These are phyloP conservation scores for Pythium phragmitis DNA, from an alignment of 352 stramenopile genomes.

Conservation along the genomic window DNA sequence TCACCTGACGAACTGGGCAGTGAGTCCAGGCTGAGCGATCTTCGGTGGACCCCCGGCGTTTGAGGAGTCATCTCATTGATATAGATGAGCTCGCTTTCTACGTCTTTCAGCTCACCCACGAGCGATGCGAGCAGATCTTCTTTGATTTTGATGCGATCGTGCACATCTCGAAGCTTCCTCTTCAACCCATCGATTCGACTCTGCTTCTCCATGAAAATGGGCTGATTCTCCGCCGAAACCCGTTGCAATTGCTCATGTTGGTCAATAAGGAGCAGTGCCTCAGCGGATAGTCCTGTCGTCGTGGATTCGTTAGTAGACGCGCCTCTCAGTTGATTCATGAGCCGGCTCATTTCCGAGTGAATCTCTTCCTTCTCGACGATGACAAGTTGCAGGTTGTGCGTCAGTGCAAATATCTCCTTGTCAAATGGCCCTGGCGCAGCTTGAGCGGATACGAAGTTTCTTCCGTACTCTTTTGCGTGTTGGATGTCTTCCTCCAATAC, in stretches of 20 bases:
- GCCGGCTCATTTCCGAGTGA: conserved; percentile 62
- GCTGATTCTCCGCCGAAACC: conserved; percentile 10
- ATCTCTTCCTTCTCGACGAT: conserved; percentile 81
- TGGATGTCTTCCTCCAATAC: conserved; percentile 53
- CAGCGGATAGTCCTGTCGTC: conserved; percentile 13
- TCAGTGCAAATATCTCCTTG: conserved; percentile 78
- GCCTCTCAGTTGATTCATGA: conserved; percentile 40
- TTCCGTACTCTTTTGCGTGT: conserved; percentile 21
- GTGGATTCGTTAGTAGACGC: background rate
- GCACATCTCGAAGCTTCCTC: conserved; percentile 42
- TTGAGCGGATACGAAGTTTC: conserved; percentile 19
- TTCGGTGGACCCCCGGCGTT: conserved; percentile 6
- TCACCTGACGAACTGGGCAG: conserved; percentile 5
- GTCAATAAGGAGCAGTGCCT: conserved; percentile 18
- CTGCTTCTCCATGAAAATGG: conserved; percentile 37
- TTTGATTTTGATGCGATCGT: conserved; percentile 52
- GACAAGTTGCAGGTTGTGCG: conserved; percentile 68
- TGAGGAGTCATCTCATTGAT: conserved; percentile 37
- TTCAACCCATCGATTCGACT: conserved; percentile 43
- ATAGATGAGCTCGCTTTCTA: conserved; percentile 53
- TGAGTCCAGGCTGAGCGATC: conserved; percentile 21
- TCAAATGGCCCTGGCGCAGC: conserved; percentile 36
- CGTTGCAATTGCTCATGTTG: conserved; percentile 25
- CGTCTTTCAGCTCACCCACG: conserved; percentile 55
- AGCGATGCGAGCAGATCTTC: conserved; percentile 47